A percentile compares a stretch with the other conserved stretches of the same genome.
These are phyloP conservation scores for Phycomyces nitens DNA, from an alignment of 192 early-diverging fungal species.

Conservation along the genomic window DNA sequence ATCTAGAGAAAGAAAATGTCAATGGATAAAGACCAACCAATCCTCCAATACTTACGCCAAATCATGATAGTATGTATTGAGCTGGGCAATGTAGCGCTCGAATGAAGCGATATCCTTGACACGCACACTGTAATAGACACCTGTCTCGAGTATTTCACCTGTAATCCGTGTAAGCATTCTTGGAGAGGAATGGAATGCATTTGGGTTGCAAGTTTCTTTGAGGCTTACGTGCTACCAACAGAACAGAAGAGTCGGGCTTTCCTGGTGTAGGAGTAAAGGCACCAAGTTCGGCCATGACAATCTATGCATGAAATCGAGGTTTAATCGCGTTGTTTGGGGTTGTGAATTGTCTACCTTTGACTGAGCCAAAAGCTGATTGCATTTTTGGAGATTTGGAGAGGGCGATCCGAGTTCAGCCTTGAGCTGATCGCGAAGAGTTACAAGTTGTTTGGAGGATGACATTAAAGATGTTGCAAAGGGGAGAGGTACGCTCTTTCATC, in stretches of 20 bases:
- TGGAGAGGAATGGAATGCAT: neutral
- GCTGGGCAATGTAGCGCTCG: conserved; percentile 92
- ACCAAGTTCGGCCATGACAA: conserved; percentile 47
- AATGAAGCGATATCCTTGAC: conserved; percentile 89
- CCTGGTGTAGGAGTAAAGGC: conserved; percentile 43
- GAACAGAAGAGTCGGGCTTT: conserved; percentile 36
- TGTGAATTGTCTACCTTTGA: conserved; percentile 57
- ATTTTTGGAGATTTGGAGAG: conserved; percentile 66
- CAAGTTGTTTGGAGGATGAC: conserved; percentile 37
- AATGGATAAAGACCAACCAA: neutral
- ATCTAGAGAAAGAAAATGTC: conserved; percentile 8
- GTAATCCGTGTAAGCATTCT: neutral
- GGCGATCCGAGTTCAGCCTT: conserved; percentile 66
- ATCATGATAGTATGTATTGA: conserved; percentile 86
- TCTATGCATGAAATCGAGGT: conserved; percentile 25
- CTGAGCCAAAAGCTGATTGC: conserved; percentile 57
- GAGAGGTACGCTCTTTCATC: neutral
- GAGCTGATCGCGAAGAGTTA: conserved; percentile 49
- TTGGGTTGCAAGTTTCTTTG: neutral
- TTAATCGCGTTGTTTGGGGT: neutral
- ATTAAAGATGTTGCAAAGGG: neutral
- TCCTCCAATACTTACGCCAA: conserved; percentile 49
- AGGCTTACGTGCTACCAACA: conserved; percentile 55
- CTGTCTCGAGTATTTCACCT: conserved; percentile 89
- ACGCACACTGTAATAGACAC: conserved; percentile 83